Evolutionary conservation across 116 monocot species (phyloP).

Genomic region (Posidonia oceanica): DNA sequence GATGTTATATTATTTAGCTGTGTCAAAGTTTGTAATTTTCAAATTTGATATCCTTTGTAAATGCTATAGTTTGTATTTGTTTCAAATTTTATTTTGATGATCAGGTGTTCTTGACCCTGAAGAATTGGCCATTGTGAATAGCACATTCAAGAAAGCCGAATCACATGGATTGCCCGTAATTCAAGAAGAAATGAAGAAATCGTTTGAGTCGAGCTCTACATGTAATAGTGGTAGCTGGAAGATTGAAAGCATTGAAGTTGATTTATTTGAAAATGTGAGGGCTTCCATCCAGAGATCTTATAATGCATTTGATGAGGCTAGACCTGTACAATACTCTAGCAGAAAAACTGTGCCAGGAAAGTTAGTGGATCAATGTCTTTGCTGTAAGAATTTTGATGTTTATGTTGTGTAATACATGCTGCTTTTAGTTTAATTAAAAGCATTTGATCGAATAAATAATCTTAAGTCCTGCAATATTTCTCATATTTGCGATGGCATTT

Average conservation of each 20-base stretch:
- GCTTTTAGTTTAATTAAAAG: background rate
- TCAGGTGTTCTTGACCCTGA: slow-evolving; percentile 79
- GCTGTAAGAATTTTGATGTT: slow-evolving; percentile 17
- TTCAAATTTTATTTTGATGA: background rate
- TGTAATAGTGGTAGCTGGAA: slow-evolving; percentile 44
- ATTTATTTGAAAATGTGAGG: slow-evolving; percentile 64
- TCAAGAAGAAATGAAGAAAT: slow-evolving; percentile 49
- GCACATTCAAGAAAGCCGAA: slow-evolving; percentile 27
- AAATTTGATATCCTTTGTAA: background rate
- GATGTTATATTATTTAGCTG: no score
- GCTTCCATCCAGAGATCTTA: slow-evolving; percentile 65
- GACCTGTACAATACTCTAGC: slow-evolving; percentile 1
- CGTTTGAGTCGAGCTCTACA: slow-evolving; percentile 55
- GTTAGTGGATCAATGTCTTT: slow-evolving; percentile 9
- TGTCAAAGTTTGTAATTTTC: no score
- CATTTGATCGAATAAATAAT: background rate
- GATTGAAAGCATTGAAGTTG: slow-evolving; percentile 52
- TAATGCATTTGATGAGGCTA: slow-evolving; percentile 15
- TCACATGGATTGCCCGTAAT: slow-evolving; percentile 31
- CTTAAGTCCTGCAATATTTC: background rate
- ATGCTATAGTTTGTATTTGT: slow-evolving; percentile 1
- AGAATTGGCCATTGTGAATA: slow-evolving; percentile 68
- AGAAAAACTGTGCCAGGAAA: slow-evolving; percentile 4
- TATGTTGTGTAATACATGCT: background rate
- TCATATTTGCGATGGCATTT: background rate